A percentile compares a stretch with the other conserved stretches of the same genome.
Evolutionary conservation across 2,329 filamentous ascomycete genomes (phyloP).

Genomic region (Lachnellula cervina): DNA sequence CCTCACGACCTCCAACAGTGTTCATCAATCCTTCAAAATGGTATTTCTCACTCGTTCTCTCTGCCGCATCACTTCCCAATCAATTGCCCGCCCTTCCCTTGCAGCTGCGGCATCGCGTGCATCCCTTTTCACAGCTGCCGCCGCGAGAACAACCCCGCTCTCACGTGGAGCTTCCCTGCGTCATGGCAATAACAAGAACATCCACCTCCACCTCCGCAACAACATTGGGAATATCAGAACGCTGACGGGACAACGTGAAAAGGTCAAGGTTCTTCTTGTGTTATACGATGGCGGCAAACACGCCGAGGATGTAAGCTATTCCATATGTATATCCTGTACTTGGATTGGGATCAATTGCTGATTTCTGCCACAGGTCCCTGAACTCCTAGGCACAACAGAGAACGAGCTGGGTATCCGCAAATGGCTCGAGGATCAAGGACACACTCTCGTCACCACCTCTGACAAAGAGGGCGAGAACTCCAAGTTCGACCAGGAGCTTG

Average conservation of each 20-base stretch:
- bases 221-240: constrained; percentile 29
- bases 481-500: constrained; percentile 89
- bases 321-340: background rate
- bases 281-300: constrained; percentile 87
- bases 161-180: constrained; percentile 13
- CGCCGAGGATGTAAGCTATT: constrained; percentile 61
- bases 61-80: constrained; percentile 22
- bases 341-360: constrained; percentile 13
- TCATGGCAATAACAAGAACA: background rate
- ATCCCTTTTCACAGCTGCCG: constrained; percentile 11
- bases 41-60: constrained; percentile 36
- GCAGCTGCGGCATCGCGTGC: constrained; percentile 13
- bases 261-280: constrained; percentile 95
- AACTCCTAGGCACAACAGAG: constrained; percentile 82
- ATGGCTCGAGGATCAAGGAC: constrained; percentile 96
- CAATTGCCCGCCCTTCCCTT: constrained; percentile 8
- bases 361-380: constrained; percentile 53
- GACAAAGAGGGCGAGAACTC: constrained; percentile 96
- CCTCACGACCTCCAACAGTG: background rate
- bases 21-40: constrained; percentile 39
- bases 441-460: constrained; percentile 93
- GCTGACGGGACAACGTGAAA: constrained; percentile 32
- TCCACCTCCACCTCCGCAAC: constrained; percentile 1
- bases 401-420: constrained; percentile 96
- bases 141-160: constrained; percentile 16